Evolutionary conservation across 148 eudicot species (phyloP).

Genomic region (Heliosperma pusillum): DNA sequence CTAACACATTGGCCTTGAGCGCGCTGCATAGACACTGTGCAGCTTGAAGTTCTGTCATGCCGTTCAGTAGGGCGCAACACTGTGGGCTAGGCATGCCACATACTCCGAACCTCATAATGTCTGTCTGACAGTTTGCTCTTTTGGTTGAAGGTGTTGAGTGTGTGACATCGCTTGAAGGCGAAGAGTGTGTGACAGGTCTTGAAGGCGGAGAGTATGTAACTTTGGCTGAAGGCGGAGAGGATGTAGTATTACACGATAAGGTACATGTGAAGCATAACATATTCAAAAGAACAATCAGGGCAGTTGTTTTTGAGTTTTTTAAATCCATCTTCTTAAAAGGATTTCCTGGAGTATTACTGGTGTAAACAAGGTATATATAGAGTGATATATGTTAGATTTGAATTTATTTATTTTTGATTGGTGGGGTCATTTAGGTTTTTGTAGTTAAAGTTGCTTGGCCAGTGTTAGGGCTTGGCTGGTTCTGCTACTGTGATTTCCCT

Average conservation of each 20-base stretch:
- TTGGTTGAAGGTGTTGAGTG: slow-evolving; percentile 6
- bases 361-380: background rate
- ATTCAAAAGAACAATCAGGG: background rate
- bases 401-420: no score
- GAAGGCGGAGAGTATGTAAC: slow-evolving; percentile 33
- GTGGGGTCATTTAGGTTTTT: no score
- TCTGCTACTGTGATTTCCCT: no score
- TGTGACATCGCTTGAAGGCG: background rate
- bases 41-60: slow-evolving; percentile 74
- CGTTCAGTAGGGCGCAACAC: slow-evolving; percentile 59
- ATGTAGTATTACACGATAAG: background rate
- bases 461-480: no score
- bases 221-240: slow-evolving; percentile 17
- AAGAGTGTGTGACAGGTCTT: slow-evolving; percentile 38
- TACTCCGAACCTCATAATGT: slow-evolving; percentile 69
- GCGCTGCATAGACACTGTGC: slow-evolving; percentile 81
- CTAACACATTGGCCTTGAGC: slow-evolving; percentile 66
- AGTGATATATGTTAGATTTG: background rate
- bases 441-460: no score
- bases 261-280: background rate
- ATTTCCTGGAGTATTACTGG: background rate
- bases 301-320: background rate
- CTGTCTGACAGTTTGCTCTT: slow-evolving; percentile 56
- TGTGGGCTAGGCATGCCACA: slow-evolving; percentile 62
- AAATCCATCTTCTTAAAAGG: background rate